Conservation (phyloP, 2,329 filamentous ascomycete species). For the Endoconidiophora polonica region DNA sequence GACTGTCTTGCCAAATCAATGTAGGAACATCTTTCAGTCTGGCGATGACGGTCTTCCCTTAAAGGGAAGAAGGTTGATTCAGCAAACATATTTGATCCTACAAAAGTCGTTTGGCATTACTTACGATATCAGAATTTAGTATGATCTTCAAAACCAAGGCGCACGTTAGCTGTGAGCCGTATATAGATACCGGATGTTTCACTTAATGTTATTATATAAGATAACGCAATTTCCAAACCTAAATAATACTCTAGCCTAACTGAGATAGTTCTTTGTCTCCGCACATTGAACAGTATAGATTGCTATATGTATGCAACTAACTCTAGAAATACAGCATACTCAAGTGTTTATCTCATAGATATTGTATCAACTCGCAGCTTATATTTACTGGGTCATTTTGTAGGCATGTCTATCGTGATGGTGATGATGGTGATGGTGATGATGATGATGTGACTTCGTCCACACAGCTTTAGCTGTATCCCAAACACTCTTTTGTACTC, state of each 20-base stretch:
- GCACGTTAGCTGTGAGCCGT: too few relatives aligned
- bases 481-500: slow-evolving; percentile 62
- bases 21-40: slow-evolving; percentile 23
- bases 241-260: too few relatives aligned
- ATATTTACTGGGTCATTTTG: background rate
- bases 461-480: slow-evolving; percentile 40
- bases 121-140: background rate
- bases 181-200: too few relatives aligned
- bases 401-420: background rate
- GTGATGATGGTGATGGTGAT: background rate
- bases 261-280: too few relatives aligned
- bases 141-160: background rate
- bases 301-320: background rate
- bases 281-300: background rate
- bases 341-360: too few relatives aligned
- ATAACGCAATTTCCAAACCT: too few relatives aligned
- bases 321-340: background rate
- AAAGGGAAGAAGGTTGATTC: background rate
- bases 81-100: slow-evolving; percentile 3
- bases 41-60: background rate
- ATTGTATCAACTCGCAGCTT: too few relatives aligned
- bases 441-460: slow-evolving; percentile 5
- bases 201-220: too few relatives aligned
- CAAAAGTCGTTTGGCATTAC: slow-evolving; percentile 4
- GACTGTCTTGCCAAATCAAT: slow-evolving; percentile 28